Conservation (phyloP, 2,329 filamentous ascomycete species). For the Akanthomyces lecanii region DNA sequence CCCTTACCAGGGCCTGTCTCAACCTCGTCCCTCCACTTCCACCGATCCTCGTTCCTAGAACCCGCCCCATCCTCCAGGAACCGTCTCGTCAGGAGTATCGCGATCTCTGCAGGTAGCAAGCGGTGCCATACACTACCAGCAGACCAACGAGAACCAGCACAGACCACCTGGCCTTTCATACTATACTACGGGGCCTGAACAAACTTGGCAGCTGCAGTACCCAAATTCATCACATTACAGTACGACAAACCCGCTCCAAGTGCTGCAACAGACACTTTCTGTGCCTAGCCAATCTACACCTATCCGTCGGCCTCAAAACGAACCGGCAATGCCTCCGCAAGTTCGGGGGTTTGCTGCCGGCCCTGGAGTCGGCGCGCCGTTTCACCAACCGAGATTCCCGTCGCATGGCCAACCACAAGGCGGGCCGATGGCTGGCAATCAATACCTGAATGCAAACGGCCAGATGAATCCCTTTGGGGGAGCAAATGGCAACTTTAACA, state of each 20-base stretch:
- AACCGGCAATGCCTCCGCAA: constrained; percentile 34
- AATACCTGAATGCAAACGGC: constrained; percentile 67
- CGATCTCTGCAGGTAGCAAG: neutral
- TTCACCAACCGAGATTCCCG: constrained; percentile 48
- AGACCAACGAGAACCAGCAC: neutral
- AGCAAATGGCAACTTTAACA: constrained; percentile 54
- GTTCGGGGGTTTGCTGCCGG: constrained; percentile 36
- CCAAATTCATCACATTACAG: neutral
- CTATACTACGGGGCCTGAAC: neutral
- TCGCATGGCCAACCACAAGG: constrained; percentile 48
- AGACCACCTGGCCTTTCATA: neutral
- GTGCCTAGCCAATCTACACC: neutral
- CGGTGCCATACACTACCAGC: neutral
- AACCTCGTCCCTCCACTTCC: constrained; percentile 6
- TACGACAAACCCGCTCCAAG: neutral
- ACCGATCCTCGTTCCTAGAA: constrained; percentile 5
- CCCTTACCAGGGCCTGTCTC: neutral
- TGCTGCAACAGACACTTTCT: neutral
- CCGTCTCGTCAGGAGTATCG: neutral
- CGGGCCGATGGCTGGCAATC: constrained; percentile 57
- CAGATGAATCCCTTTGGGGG: constrained; percentile 62
- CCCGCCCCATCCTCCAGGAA: neutral
- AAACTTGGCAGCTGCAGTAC: neutral
- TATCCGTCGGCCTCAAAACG: neutral
- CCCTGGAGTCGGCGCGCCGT: constrained; percentile 35